phyloP scores from a whole-genome alignment of 1,139 yeast genomes.

The Eremothecium sinecaudum region DNA sequence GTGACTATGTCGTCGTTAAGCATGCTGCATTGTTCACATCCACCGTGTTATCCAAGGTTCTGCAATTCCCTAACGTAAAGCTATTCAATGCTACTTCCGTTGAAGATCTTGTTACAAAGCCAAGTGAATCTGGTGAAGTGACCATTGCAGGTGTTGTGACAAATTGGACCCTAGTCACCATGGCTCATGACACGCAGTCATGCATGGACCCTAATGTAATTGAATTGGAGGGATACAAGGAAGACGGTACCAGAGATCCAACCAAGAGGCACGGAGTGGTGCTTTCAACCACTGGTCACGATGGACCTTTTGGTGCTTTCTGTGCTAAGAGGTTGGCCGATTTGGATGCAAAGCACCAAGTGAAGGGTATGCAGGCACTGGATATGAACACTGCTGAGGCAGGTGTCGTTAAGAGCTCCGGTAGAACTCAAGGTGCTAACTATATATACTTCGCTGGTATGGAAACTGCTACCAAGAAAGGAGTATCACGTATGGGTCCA shows the following conservation, averaged over 20 bases:
- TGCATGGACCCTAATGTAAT: constrained; percentile 84
- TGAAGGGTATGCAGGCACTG: constrained; percentile 69
- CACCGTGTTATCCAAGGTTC: constrained; percentile 59
- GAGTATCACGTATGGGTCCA: constrained; percentile 77
- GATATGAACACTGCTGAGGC: constrained; percentile 77
- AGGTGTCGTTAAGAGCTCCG: constrained; percentile 61
- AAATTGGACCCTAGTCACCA: constrained; percentile 71
- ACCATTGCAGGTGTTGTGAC: constrained; percentile 74
- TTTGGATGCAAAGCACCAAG: constrained; percentile 38
- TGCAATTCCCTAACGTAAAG: constrained; percentile 65
- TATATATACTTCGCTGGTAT: constrained; percentile 72
- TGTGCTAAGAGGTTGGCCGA: constrained; percentile 48
- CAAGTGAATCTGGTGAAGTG: constrained; percentile 41
- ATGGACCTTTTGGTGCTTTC: constrained; percentile 82
- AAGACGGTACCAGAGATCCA: constrained; percentile 28
- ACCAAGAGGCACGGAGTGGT: constrained; percentile 50
- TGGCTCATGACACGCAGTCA: constrained; percentile 68
- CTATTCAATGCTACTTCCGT: constrained; percentile 76
- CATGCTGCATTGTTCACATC: constrained; percentile 76
- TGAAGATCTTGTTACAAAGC: constrained; percentile 69
- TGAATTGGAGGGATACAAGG: constrained; percentile 30
- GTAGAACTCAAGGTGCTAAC: constrained; percentile 50
- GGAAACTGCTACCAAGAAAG: constrained; percentile 74
- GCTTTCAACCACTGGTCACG: constrained; percentile 70
- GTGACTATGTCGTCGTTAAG: constrained; percentile 70